Conservation (phyloP, 2,329 filamentous ascomycete species). For the Graphilbum fragrans region DNA sequence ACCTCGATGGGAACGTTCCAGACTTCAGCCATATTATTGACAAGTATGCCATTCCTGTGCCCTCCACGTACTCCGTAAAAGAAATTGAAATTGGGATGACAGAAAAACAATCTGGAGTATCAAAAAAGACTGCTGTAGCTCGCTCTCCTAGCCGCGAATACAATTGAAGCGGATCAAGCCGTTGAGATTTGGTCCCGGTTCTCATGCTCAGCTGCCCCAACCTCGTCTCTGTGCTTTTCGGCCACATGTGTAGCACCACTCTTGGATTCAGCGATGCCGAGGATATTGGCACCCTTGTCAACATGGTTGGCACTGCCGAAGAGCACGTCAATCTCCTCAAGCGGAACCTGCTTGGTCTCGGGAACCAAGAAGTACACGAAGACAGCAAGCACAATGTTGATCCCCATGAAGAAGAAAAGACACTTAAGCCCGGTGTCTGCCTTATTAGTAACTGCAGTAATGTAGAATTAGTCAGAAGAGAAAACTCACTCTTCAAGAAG, state of each 20-base stretch:
- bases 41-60: no score
- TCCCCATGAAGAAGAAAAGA: slow-evolving; percentile 27
- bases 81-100: no score
- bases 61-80: no score
- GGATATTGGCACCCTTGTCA: slow-evolving; percentile 37
- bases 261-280: slow-evolving; percentile 14
- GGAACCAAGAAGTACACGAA: slow-evolving; percentile 35
- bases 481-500: slow-evolving; percentile 38
- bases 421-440: slow-evolving; percentile 22
- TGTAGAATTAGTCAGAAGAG: neutral
- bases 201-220: neutral
- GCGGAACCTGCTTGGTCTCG: slow-evolving; percentile 31
- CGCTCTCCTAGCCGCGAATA: no score
- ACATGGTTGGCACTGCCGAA: slow-evolving; percentile 46
- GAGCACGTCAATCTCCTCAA: slow-evolving; percentile 44
- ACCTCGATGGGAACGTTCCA: no score
- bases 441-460: neutral
- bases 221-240: slow-evolving; percentile 5
- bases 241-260: slow-evolving; percentile 8
- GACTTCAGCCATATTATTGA: no score
- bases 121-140: no score
- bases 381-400: slow-evolving; percentile 29
- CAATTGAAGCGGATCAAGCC: neutral
- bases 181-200: neutral
- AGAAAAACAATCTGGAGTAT: no score